Evolutionary conservation across 768 basidiomycete species (phyloP).

Genomic region (Chalciporus chontae): DNA sequence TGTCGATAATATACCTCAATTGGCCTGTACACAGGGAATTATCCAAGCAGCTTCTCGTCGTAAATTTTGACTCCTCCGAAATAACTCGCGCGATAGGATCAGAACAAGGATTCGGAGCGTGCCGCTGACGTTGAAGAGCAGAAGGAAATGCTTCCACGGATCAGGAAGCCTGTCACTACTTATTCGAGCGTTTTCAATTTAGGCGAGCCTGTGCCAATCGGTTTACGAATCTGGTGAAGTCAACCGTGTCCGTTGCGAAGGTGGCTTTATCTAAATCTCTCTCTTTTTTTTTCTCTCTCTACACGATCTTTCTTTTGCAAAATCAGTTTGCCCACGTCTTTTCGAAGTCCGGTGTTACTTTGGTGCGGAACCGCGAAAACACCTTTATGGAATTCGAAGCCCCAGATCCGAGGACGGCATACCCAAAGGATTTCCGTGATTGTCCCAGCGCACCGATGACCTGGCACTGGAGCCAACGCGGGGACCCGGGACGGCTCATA

Average conservation of each 20-base stretch:
- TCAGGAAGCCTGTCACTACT: constrained; percentile 12
- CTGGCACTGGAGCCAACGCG: constrained; percentile 1
- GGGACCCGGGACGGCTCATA: constrained; percentile 15
- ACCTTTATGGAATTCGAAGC: constrained; percentile 9
- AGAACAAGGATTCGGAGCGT: constrained; percentile 13
- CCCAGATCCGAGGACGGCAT: constrained; percentile 10
- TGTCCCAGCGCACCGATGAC: background rate
- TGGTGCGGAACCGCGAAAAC: constrained; percentile 15
- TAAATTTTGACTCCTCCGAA: background rate
- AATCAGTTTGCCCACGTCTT: background rate
- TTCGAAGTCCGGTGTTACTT: background rate
- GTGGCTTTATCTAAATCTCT: background rate
- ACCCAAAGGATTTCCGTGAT: constrained; percentile 3
- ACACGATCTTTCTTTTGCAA: background rate
- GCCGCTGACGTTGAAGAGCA: constrained; percentile 11
- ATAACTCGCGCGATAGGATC: background rate
- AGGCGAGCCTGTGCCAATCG: constrained; percentile 1
- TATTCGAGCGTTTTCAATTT: background rate
- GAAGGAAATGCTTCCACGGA: constrained; percentile 17
- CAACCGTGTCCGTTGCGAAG: background rate
- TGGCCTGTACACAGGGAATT: background rate
- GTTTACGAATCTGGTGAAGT: background rate
- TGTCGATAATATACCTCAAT: constrained; percentile 1
- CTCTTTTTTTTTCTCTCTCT: background rate
- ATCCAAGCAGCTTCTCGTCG: background rate